These are phyloP conservation scores for Leccinum ochraceum DNA, from an alignment of 768 basidiomycete genomes.

Conservation along the genomic window DNA sequence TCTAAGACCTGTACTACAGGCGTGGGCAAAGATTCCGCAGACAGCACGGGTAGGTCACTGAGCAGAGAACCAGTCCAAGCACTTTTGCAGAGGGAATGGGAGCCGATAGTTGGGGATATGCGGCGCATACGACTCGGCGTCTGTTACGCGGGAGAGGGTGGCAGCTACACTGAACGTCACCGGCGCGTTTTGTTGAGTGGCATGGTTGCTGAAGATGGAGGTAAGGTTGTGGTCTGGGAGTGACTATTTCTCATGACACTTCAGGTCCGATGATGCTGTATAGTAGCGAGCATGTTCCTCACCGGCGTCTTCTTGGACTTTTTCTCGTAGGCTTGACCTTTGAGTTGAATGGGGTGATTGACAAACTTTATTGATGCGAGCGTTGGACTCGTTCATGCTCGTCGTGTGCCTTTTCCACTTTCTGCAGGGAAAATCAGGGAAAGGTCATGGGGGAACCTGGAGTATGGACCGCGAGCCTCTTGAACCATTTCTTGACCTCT, in stretches of 20 bases:
- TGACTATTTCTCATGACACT: constrained; percentile 78
- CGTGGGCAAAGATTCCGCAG: constrained; percentile 6
- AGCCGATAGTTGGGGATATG: constrained; percentile 59
- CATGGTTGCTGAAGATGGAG: constrained; percentile 62
- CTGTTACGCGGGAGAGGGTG: constrained; percentile 67
- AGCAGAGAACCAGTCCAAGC: constrained; percentile 57
- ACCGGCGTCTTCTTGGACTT: constrained; percentile 74
- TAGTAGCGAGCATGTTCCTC: constrained; percentile 82
- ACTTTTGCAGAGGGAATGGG: constrained; percentile 67
- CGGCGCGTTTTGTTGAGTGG: constrained; percentile 58
- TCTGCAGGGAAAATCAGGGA: constrained; percentile 43
- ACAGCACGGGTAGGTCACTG: constrained; percentile 26
- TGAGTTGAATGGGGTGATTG: not conserved
- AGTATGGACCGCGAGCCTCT: constrained; percentile 67
- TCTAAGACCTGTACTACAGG: no score
- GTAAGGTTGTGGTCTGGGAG: constrained; percentile 39
- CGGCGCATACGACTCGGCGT: constrained; percentile 75
- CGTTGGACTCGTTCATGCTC: constrained; percentile 69
- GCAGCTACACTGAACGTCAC: constrained; percentile 65
- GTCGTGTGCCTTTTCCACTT: constrained; percentile 70
- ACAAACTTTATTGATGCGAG: constrained; percentile 52
- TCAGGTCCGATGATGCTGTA: constrained; percentile 66
- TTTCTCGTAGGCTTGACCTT: constrained; percentile 76
- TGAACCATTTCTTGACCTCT: constrained; percentile 79
- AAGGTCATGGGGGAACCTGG: not conserved